phyloP scores from a whole-genome alignment of 805 yeast species.

The Hanseniaspora vineae region DNA sequence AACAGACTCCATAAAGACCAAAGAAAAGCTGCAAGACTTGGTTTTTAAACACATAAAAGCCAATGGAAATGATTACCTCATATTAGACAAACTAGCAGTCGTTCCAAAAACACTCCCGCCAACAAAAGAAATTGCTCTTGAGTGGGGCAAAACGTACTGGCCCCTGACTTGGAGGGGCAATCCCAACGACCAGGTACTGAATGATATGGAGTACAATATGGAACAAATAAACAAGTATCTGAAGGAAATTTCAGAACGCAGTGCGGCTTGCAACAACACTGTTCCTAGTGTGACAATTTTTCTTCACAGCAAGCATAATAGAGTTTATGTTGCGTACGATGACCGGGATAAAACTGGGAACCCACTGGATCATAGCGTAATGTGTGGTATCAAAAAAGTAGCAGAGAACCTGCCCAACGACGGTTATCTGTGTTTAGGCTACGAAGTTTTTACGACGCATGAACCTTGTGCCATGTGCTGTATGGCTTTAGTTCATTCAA shows the following conservation, averaged over 20 bases:
- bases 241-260: conserved; percentile 13
- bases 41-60: conserved; percentile 7
- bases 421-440: conserved; percentile 58
- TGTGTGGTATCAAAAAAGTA: conserved; percentile 54
- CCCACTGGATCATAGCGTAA: conserved; percentile 62
- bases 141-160: conserved; percentile 68
- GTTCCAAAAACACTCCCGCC: conserved; percentile 58
- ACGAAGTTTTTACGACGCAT: conserved; percentile 76
- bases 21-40: background rate
- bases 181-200: conserved; percentile 59
- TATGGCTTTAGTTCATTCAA: conserved; percentile 90
- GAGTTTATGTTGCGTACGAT: conserved; percentile 28
- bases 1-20: background rate
- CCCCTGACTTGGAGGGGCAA: conserved; percentile 92
- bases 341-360: conserved; percentile 25
- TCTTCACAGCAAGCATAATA: conserved; percentile 30
- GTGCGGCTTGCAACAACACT: too few species aligned
- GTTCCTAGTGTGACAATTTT: too few species aligned
- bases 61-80: conserved; percentile 10
- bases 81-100: conserved; percentile 11
- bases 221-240: conserved; percentile 26
- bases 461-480: conserved; percentile 96
- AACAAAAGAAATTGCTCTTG: conserved; percentile 48
- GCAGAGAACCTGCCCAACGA: conserved; percentile 28
- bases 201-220: conserved; percentile 40